phyloP scores from a whole-genome alignment of 2,329 filamentous ascomycete genomes.

The Stemphylium lycopersici region DNA sequence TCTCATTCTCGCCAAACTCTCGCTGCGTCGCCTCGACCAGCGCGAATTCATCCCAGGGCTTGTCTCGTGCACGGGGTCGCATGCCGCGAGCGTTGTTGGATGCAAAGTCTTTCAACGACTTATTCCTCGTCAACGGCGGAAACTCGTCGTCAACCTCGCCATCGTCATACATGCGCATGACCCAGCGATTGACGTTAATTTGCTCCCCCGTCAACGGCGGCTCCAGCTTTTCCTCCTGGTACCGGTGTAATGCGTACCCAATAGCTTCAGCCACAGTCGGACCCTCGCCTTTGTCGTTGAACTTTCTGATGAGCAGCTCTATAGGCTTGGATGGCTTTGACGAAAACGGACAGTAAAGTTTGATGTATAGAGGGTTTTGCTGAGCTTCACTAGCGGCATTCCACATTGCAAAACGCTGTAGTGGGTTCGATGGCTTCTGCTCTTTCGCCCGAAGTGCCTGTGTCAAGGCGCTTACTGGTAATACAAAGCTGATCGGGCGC shows the following conservation, averaged over 20 bases:
- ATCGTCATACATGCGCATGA: conserved; percentile 80
- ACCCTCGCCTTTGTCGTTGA: conserved; percentile 70
- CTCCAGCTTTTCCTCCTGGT: conserved; percentile 76
- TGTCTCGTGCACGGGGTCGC: conserved; percentile 71
- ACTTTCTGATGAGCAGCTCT: conserved; percentile 73
- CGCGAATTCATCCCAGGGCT: conserved; percentile 82
- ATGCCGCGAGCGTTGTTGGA: conserved; percentile 75
- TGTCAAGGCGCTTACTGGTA: conserved; percentile 73
- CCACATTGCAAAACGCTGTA: conserved; percentile 76
- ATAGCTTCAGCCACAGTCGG: conserved; percentile 83
- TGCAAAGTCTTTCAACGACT: conserved; percentile 77
- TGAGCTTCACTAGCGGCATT: conserved; percentile 76
- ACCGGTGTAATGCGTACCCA: conserved; percentile 77
- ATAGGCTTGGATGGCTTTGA: conserved; percentile 68
- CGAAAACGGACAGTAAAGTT: conserved; percentile 78
- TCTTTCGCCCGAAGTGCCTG: conserved; percentile 75
- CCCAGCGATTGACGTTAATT: conserved; percentile 81
- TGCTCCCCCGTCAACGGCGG: conserved; percentile 70
- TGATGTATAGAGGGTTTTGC: conserved; percentile 72
- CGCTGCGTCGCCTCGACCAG: conserved; percentile 73
- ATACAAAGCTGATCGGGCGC: conserved; percentile 71
- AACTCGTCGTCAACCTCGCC: conserved; percentile 88
- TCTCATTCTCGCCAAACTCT: conserved; percentile 73
- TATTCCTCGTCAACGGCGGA: conserved; percentile 75
- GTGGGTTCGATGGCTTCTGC: conserved; percentile 71